Conservation (phyloP, 345 rosid genomes). For the Salix caprea region DNA sequence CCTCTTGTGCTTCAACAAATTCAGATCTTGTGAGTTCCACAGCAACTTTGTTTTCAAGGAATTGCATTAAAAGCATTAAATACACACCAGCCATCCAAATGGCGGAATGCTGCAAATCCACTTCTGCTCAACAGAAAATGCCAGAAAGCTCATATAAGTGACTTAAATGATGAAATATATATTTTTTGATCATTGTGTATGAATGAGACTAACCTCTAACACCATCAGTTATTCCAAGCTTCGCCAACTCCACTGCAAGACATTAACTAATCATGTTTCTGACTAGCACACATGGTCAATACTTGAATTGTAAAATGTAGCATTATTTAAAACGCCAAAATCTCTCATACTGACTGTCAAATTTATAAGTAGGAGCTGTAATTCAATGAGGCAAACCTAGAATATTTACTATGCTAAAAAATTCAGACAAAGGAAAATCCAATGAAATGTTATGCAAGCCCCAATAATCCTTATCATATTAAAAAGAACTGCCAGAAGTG, state of each 20-base stretch:
- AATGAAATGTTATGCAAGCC: background rate
- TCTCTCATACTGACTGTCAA: background rate
- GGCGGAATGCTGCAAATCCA: slow-evolving; percentile 81
- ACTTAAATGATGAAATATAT: slow-evolving; percentile 10
- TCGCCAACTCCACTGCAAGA: slow-evolving; percentile 72
- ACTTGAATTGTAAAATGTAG: background rate
- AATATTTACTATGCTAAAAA: background rate
- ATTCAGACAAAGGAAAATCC: background rate
- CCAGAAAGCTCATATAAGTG: slow-evolving; percentile 3
- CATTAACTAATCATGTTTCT: slow-evolving; percentile 21
- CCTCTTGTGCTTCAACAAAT: slow-evolving; percentile 90
- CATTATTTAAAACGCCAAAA: background rate
- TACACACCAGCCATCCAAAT: slow-evolving; percentile 97
- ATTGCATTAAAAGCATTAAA: slow-evolving; percentile 89
- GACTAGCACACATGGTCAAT: background rate
- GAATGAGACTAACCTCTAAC: slow-evolving; percentile 52
- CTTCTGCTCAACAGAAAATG: slow-evolving; percentile 51
- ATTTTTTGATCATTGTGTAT: slow-evolving; percentile 5
- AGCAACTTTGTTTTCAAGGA: slow-evolving; percentile 93
- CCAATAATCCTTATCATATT: no score
- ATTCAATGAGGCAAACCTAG: background rate
- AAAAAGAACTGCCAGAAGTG: no score
- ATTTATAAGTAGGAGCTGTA: background rate
- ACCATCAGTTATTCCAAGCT: slow-evolving; percentile 80
- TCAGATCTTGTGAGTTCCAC: slow-evolving; percentile 95